Evolutionary conservation across 768 basidiomycete species (phyloP), one percentile per base, ranked within the genome.

Genomic region (Tremella mesenterica): DNA sequence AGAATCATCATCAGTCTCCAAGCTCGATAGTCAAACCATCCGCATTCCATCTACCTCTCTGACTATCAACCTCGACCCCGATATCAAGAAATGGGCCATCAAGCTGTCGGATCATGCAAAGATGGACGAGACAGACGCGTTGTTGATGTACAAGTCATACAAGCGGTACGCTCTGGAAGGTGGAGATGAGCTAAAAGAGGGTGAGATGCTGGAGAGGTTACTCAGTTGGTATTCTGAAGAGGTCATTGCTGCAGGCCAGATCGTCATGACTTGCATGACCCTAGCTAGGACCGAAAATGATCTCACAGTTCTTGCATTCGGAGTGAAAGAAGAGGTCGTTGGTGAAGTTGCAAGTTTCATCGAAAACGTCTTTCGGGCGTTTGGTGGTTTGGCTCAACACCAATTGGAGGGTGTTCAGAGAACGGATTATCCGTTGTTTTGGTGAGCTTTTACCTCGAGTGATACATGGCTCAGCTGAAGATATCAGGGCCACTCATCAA

Each of bases 151-250:
- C 20, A 81, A 84, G 12, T 83, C 85, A 0, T 91, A 86, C 64
- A n/a, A 41, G 75, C 86, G 8, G 84, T 85, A 74, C 85, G 88
- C 67, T 16, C 28, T 54, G 4, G 55, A 57, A 16, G 56, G 58
- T 33, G 45, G 18, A 31, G 39, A 41, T 21, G 76, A 81, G n/a
- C 73, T 75, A 44, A 70, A 74, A 9, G 50, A 60, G 13, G 56
- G 31, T 14, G 49, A 34, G 26, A 46, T 51, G 56, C 75, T 88
- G 26, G 80, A 82, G 50, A 80, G 81, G 25, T 82, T 93, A 61
- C 85, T 84, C 0, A 81, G 83, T 5, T 73, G 90, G 79, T 87
- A 86, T 72, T 81, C 82, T 58, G 82, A 84, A 4, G 90, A 96
- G 70, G 79, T 85, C 12, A 79, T 92, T 16, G 82, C 79, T 60